Evolutionary conservation across 352 stramenopile species (phyloP).

Genomic region (Phytophthora quininea): DNA sequence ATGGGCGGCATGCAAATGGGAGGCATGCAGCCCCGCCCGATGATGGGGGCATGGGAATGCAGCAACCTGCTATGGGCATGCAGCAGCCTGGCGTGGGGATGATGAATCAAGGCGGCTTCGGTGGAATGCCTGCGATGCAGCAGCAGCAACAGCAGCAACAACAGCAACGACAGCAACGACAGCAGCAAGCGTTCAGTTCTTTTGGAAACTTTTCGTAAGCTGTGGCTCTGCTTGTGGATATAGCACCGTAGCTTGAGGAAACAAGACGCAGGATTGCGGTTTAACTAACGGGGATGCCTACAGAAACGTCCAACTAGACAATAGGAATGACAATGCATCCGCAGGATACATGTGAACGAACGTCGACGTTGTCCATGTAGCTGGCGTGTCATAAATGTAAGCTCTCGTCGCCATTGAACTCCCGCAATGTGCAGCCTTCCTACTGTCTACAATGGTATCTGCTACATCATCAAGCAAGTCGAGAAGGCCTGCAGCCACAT

Average conservation of each 20-base stretch:
- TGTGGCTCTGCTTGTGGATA: constrained; percentile 13
- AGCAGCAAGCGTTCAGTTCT: constrained; percentile 65
- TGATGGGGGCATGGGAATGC: constrained; percentile 26
- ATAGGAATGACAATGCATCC: constrained; percentile 19
- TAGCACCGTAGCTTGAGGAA: constrained; percentile 17
- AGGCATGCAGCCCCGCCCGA: constrained; percentile 13
- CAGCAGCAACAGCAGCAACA: constrained; percentile 51
- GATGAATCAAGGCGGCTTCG: constrained; percentile 64
- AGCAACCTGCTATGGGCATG: constrained; percentile 40
- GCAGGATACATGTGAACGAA: constrained; percentile 15
- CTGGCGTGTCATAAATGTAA: background rate
- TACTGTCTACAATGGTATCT: no score
- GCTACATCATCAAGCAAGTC: background rate
- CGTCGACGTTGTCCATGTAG: constrained; percentile 14
- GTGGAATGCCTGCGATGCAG: constrained; percentile 52
- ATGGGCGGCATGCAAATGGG: constrained; percentile 41
- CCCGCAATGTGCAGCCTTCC: no score
- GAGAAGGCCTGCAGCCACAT: constrained; percentile 5
- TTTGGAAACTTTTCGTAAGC: constrained; percentile 51
- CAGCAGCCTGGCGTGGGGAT: constrained; percentile 57
- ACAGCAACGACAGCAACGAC: constrained; percentile 50
- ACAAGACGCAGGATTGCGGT: no score
- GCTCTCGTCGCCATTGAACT: background rate
- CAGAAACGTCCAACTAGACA: constrained; percentile 26
- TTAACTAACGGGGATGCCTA: constrained; percentile 21